phyloP scores from a whole-genome alignment of 1,139 yeast species.

The Zygosaccharomyces sapae region DNA sequence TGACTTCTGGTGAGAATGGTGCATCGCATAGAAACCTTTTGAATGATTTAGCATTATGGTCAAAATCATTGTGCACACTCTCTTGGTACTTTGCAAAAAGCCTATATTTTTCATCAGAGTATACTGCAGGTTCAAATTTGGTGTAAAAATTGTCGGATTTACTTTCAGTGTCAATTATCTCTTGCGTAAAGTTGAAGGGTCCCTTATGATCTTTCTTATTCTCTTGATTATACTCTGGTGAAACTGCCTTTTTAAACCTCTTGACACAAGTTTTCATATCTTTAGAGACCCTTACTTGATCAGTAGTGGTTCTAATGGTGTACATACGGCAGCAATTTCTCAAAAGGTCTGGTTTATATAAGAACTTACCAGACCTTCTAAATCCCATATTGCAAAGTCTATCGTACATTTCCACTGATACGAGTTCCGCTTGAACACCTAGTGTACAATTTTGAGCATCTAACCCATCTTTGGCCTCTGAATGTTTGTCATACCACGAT shows the following conservation, averaged over 20 bases:
- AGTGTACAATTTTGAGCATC: slow-evolving; percentile 37
- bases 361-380: slow-evolving; percentile 70
- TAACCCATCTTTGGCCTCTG: slow-evolving; percentile 12
- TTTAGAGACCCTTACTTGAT: slow-evolving; percentile 48
- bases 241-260: slow-evolving; percentile 46
- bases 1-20: slow-evolving; percentile 47
- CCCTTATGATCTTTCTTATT: slow-evolving; percentile 4
- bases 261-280: slow-evolving; percentile 66
- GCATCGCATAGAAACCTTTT: slow-evolving; percentile 62
- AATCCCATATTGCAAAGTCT: slow-evolving; percentile 64
- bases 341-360: slow-evolving; percentile 70
- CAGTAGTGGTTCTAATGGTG: slow-evolving; percentile 64
- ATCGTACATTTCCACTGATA: slow-evolving; percentile 57
- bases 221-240: slow-evolving; percentile 8
- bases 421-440: slow-evolving; percentile 49
- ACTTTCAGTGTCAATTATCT: slow-evolving; percentile 34
- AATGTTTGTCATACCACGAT: slow-evolving; percentile 24
- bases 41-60: slow-evolving; percentile 49
- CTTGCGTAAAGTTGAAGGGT: slow-evolving; percentile 35
- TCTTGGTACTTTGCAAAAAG: slow-evolving; percentile 69
- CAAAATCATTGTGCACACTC: slow-evolving; percentile 58
- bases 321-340: slow-evolving; percentile 76
- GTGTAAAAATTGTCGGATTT: slow-evolving; percentile 42
- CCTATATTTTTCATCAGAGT: slow-evolving; percentile 56
- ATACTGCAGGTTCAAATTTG: slow-evolving; percentile 50